Evolutionary conservation across 2,329 filamentous ascomycete genomes (phyloP).

Genomic region (Sclerotiophoma versabilis): DNA sequence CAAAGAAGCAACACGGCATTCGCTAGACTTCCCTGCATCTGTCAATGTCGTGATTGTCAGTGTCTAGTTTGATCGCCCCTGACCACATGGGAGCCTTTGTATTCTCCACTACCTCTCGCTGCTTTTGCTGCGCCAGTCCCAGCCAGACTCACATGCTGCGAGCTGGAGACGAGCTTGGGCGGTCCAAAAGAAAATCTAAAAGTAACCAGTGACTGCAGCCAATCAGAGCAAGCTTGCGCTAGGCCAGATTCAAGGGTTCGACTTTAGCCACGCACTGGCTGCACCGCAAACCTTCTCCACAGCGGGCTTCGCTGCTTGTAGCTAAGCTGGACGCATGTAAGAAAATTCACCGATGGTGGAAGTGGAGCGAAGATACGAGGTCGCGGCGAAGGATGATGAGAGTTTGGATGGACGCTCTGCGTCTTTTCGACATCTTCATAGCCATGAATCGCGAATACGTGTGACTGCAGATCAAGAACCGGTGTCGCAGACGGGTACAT

Average conservation of each 20-base stretch:
- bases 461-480: slow-evolving; percentile 4
- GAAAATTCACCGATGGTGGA: not conserved
- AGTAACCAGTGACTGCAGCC: not conserved
- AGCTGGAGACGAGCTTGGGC: not conserved
- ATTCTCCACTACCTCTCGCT: slow-evolving; percentile 3
- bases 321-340: not conserved
- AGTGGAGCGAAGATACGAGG: not conserved
- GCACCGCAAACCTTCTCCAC: not conserved
- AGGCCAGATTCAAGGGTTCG: slow-evolving; percentile 3
- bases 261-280: slow-evolving; percentile 1
- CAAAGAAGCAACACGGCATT: slow-evolving; percentile 8
- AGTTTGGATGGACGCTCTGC: slow-evolving; percentile 1
- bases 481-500: not conserved
- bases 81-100: slow-evolving; percentile 9
- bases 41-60: not conserved
- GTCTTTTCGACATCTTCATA: not conserved
- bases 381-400: not conserved
- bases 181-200: not conserved
- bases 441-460: not conserved
- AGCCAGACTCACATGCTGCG: not conserved
- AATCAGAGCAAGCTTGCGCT: not conserved
- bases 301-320: not conserved
- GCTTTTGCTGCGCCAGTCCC: slow-evolving; percentile 1
- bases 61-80: slow-evolving; percentile 1
- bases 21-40: slow-evolving; percentile 11